These are phyloP conservation scores for Boletus rubescentipes DNA, from an alignment of 768 basidiomycete species.

Conservation along the genomic window DNA sequence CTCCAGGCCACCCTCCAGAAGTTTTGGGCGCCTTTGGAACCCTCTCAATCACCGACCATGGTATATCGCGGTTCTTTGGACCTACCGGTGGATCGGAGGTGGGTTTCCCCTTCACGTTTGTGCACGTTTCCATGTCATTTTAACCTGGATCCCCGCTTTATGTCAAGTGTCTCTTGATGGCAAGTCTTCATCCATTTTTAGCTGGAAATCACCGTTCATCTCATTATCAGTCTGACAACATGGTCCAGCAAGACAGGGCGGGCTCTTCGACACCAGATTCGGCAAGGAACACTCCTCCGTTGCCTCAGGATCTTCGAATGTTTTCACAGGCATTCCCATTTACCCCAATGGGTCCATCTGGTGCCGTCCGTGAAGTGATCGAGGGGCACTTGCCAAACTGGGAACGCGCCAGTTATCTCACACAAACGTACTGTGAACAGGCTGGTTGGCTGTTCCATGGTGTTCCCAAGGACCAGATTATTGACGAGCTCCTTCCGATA, in stretches of 20 bases:
- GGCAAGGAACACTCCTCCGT: constrained; percentile 27
- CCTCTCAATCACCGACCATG: constrained; percentile 57
- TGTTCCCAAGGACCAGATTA: constrained; percentile 45
- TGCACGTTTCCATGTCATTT: constrained; percentile 8
- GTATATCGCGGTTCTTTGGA: constrained; percentile 62
- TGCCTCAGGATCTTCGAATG: constrained; percentile 36
- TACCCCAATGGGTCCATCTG: constrained; percentile 52
- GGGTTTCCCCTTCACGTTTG: constrained; percentile 24
- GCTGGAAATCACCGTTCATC: constrained; percentile 5
- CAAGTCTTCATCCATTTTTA: constrained; percentile 12
- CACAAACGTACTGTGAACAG: constrained; percentile 46
- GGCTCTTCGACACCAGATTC: constrained; percentile 28
- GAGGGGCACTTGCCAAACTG: constrained; percentile 54
- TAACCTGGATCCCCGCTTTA: constrained; percentile 9
- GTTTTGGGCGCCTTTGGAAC: constrained; percentile 60
- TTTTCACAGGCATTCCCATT: constrained; percentile 67
- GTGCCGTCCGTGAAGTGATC: constrained; percentile 49
- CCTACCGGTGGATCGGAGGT: constrained; percentile 71
- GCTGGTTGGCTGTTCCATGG: constrained; percentile 54
- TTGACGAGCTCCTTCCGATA: constrained; percentile 41
- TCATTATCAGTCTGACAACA: constrained; percentile 27
- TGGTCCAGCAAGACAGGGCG: constrained; percentile 8
- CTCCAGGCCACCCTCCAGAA: constrained; percentile 34
- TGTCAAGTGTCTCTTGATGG: constrained; percentile 36
- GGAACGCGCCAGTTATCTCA: constrained; percentile 46